Evolutionary conservation across 1,284 basidiomycete genomes (phyloP).

Genomic region (Cronartium ribicola): DNA sequence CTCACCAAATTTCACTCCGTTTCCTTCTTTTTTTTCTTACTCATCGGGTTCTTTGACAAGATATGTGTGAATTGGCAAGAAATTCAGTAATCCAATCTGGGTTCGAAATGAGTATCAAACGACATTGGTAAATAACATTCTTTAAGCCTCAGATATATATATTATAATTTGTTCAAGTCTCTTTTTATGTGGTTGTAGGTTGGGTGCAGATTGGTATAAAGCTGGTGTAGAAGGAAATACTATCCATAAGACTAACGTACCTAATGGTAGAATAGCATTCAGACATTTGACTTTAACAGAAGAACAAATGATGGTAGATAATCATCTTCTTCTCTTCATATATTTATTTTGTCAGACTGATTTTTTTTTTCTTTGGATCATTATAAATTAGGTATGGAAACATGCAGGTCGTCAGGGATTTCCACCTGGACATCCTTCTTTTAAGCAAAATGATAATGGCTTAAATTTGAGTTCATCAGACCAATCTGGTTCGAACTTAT

Average conservation of each 20-base stretch:
- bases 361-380: neutral
- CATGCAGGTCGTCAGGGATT: constrained; percentile 36
- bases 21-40: neutral
- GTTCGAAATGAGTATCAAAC: constrained; percentile 98
- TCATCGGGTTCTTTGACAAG: constrained; percentile 44
- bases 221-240: constrained; percentile 50
- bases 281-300: constrained; percentile 83
- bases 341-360: neutral
- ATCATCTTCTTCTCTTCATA: neutral
- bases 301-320: constrained; percentile 56
- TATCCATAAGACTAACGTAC: constrained; percentile 72
- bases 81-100: constrained; percentile 95
- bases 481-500: neutral
- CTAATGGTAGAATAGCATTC: constrained; percentile 79
- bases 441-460: constrained; percentile 10
- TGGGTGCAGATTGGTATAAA: constrained; percentile 42
- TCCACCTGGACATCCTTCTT: constrained; percentile 1
- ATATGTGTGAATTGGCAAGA: constrained; percentile 79
- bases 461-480: neutral
- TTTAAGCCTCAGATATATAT: constrained; percentile 73
- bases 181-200: constrained; percentile 23
- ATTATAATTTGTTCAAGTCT: neutral
- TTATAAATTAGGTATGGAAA: constrained; percentile 23
- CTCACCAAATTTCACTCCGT: constrained; percentile 44
- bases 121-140: constrained; percentile 77